These are phyloP conservation scores for Hibiscus tridactylites DNA, from an alignment of 345 rosid species.

Conservation along the genomic window DNA sequence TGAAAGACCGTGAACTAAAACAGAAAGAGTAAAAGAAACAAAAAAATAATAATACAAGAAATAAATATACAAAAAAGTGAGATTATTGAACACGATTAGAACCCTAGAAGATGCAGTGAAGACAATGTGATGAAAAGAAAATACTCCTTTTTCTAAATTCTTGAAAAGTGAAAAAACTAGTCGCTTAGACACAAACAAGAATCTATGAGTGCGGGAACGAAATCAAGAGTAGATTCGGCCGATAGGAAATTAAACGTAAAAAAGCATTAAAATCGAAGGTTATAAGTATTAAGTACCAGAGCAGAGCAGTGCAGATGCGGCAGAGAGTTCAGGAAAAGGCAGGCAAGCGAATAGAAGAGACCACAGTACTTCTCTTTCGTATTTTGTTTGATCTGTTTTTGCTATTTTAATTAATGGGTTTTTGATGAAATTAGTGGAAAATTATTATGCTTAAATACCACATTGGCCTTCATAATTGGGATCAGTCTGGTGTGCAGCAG, in stretches of 20 bases:
- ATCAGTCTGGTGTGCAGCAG: too few species aligned
- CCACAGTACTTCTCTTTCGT: not conserved
- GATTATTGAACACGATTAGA: too few species aligned
- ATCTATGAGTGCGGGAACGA: not conserved
- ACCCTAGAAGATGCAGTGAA: not conserved
- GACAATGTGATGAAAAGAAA: not conserved
- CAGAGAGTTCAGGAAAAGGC: not conserved
- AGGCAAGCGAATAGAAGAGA: not conserved
- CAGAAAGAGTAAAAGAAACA: not conserved
- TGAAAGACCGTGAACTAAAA: not conserved
- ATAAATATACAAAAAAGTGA: not conserved
- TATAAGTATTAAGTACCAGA: not conserved
- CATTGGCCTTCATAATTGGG: too few species aligned
- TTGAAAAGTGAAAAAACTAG: too few species aligned
- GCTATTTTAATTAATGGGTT: not conserved
- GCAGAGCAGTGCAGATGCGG: not conserved
- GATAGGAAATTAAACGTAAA: not conserved
- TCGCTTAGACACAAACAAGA: too few species aligned
- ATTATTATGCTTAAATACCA: too few species aligned
- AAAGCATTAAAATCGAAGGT: not conserved
- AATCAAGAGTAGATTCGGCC: not conserved
- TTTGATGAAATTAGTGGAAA: not conserved
- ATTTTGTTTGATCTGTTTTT: not conserved
- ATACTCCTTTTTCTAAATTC: too few species aligned
- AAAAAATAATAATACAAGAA: not conserved